phyloP scores from a whole-genome alignment of 176 grass and related monocot species.

The Microstegium vimineum region DNA sequence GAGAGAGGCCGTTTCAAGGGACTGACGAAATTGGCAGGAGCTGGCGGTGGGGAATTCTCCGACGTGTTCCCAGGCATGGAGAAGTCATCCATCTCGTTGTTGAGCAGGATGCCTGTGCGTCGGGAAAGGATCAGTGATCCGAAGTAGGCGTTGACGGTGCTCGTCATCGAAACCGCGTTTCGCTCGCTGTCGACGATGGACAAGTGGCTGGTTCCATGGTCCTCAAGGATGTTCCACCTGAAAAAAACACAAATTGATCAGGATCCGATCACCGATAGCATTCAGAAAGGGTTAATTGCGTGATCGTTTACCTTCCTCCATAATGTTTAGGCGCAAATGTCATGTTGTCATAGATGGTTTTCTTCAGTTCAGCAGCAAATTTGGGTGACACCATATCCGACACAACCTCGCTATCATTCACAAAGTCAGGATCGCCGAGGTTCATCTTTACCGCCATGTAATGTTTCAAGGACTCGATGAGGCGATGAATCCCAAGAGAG shows the following conservation, averaged over 20 bases:
- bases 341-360: slow-evolving; percentile 74
- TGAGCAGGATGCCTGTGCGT: slow-evolving; percentile 75
- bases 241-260: not conserved
- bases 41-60: slow-evolving; percentile 42
- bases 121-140: slow-evolving; percentile 75
- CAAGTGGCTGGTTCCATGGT: slow-evolving; percentile 88
- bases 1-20: slow-evolving; percentile 88
- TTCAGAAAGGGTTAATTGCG: too few relatives aligned
- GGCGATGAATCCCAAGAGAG: slow-evolving; percentile 67
- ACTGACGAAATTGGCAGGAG: slow-evolving; percentile 68
- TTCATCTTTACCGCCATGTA: slow-evolving; percentile 67
- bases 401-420: slow-evolving; percentile 52
- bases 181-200: slow-evolving; percentile 68
- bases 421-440: slow-evolving; percentile 82
- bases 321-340: slow-evolving; percentile 75
- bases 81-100: slow-evolving; percentile 99
- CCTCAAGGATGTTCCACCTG: slow-evolving; percentile 87
- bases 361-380: slow-evolving; percentile 87
- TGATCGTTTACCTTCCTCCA: slow-evolving; percentile 59
- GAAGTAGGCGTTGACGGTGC: slow-evolving; percentile 77
- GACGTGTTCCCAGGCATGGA: slow-evolving; percentile 61
- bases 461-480: slow-evolving; percentile 86
- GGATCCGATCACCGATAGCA: too few relatives aligned
- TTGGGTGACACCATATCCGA: slow-evolving; percentile 77
- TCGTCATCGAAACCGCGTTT: slow-evolving; percentile 87